Base-by-base conservation (phyloP, 495 filamentous ascomycete genomes). In the Massariosphaeria phaeospora region DNA sequence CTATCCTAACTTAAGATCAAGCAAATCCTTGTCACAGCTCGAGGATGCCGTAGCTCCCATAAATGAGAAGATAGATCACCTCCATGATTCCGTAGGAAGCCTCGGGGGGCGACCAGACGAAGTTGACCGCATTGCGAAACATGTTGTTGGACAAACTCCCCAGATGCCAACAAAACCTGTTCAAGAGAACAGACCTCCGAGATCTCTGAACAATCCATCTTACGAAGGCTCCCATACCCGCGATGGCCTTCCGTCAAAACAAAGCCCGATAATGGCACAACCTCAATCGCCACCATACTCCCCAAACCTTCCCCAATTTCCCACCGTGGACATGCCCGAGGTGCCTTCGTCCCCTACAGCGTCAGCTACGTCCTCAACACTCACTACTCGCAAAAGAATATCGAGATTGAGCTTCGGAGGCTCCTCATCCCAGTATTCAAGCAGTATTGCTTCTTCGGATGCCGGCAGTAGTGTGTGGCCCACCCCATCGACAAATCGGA, bases 61-160 rank as follows among this genome's bases (percentile, higher is more conserved):
- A 57, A 68, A 67, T 27, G 61, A 63, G 12, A 61, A 67, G 27
- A 52, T 73, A 25, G 61, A 66, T 40, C 57, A 64, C 27, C 66
- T 73, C 23, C 67, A 70, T 49, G 38, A 67, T 23, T 48, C 31
- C 7, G 51, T 49, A n/a, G 66, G 66, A 17, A 49, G 62, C 20
- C 55, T 71, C 2, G 48, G 52, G 17, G 52, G 46, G 27, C 69
- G 68, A 48, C 68, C 71, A 6, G 61, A 66, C 26, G 67, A 72
- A 43, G 60, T 68, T 5, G 63, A 70, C 27, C 48, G 57, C 24
- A 53, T 70, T 21, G 67, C 69, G 40, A 55, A 57, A 26, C 33
- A 58, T 3, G 54, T 70, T 20, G 68, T 64, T 21, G 42, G 50
- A n/a, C 31, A 51, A 13, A 40, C 44, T 15, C 40, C 50, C 11